These are phyloP conservation scores for Xylariaceae sp. DNA, from an alignment of 2,329 filamentous ascomycete genomes.

Conservation along the genomic window DNA sequence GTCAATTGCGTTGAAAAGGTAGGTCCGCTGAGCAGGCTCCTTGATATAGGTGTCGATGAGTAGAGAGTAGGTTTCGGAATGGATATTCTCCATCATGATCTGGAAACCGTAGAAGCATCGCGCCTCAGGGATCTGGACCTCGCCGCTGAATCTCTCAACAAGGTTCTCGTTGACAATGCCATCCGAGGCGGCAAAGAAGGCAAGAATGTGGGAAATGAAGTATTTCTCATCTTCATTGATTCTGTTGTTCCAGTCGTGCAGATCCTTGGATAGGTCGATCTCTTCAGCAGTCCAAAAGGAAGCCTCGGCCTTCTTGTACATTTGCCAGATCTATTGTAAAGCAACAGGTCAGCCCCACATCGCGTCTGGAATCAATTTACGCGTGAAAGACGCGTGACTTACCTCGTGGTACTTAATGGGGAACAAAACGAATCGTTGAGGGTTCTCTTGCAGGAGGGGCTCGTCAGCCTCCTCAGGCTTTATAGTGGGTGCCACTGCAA, in stretches of 20 bases:
- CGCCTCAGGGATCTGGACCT: conserved; percentile 96
- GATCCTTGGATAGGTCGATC: conserved; percentile 97
- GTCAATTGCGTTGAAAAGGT: conserved; percentile 98
- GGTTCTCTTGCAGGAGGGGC: conserved; percentile 92
- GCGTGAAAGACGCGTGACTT: conserved; percentile 59
- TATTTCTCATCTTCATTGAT: conserved; percentile 95
- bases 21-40: conserved; percentile 87
- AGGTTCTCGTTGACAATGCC: conserved; percentile 99
- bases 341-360: conserved; percentile 32
- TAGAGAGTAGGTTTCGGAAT: conserved; percentile 98
- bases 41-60: conserved; percentile 99
- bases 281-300: conserved; percentile 99
- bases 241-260: conserved; percentile 98
- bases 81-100: conserved; percentile 99
- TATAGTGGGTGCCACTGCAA: conserved; percentile 44
- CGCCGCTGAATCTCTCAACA: conserved; percentile 92
- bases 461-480: conserved; percentile 74
- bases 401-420: conserved; percentile 99
- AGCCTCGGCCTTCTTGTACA: conserved; percentile 99
- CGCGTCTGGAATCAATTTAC: conserved; percentile 54
- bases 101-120: conserved; percentile 99
- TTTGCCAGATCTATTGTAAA: conserved; percentile 87
- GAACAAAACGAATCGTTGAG: conserved; percentile 93
- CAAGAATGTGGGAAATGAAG: conserved; percentile 97
- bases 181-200: conserved; percentile 98